Percentiles rank a stretch among this genome's conserved stretches.
These are phyloP conservation scores for Centaurea solstitialis DNA, from an alignment of 129 eudicot genomes.

Conservation along the genomic window DNA sequence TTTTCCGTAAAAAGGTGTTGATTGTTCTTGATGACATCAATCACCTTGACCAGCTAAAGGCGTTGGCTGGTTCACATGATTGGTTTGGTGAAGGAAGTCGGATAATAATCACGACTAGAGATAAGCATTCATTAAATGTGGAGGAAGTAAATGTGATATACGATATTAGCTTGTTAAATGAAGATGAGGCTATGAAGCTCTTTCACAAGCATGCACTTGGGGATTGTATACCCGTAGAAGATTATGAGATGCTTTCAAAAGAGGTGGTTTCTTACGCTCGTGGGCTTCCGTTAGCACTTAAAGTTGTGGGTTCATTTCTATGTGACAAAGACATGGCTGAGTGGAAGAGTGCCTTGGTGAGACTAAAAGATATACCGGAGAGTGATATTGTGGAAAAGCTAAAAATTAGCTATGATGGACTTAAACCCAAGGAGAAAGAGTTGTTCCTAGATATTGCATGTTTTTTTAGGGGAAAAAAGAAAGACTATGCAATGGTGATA, in stretches of 20 bases:
- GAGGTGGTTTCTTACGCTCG: neutral
- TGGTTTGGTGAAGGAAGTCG: neutral
- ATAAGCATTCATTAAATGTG: neutral
- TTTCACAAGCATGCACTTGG: neutral
- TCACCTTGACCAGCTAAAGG: neutral
- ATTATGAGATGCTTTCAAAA: neutral
- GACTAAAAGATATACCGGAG: neutral
- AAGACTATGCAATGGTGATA: neutral
- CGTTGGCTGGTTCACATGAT: neutral
- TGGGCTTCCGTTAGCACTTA: slow-evolving; percentile 22
- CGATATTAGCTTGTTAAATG: neutral
- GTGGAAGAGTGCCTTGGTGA: neutral
- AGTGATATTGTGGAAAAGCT: slow-evolving; percentile 8
- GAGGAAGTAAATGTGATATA: neutral
- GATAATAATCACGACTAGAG: neutral
- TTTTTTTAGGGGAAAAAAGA: slow-evolving; percentile 5
- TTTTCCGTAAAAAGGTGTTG: neutral
- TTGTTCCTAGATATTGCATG: slow-evolving; percentile 12
- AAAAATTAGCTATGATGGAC: slow-evolving; percentile 2
- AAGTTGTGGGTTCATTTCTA: slow-evolving; percentile 1
- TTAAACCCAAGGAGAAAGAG: neutral
- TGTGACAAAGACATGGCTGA: neutral
- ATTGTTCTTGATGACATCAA: neutral
- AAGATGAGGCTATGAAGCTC: slow-evolving; percentile 2
- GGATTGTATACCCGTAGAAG: neutral